These are phyloP conservation scores for Tuber umbilicatum DNA, from an alignment of 495 filamentous ascomycete species.

Conservation along the genomic window DNA sequence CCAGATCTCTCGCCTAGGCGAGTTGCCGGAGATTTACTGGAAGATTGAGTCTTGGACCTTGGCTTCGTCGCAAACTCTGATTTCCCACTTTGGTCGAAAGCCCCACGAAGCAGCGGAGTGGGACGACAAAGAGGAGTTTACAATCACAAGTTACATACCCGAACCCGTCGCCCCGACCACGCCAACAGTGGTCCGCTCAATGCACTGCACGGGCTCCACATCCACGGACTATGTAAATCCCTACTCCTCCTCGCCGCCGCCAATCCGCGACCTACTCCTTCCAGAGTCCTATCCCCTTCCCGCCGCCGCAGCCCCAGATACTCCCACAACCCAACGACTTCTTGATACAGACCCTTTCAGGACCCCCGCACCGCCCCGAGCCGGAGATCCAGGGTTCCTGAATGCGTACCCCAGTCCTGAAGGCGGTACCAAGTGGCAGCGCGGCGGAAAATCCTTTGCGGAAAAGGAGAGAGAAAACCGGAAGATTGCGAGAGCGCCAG, in stretches of 20 bases:
- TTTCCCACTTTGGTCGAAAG: background rate
- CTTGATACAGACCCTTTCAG: background rate
- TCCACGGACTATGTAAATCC: background rate
- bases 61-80: background rate
- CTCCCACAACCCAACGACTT: background rate
- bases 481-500: background rate
- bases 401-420: background rate
- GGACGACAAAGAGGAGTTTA: background rate
- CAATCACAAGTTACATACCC: background rate
- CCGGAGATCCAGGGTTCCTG: background rate
- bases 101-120: background rate
- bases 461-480: background rate
- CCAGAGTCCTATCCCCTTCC: conserved; percentile 2
- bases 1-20: background rate
- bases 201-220: background rate
- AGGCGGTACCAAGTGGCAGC: background rate
- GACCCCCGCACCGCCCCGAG: background rate
- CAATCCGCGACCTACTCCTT: background rate
- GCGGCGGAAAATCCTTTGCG: background rate
- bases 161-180: background rate
- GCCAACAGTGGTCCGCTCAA: background rate
- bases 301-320: background rate
- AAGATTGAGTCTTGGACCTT: background rate
- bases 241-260: background rate
- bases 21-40: background rate